A percentile compares a stretch with the other conserved stretches of the same genome.
Conservation (phyloP, 208 protist species). For the Leishmania aethiopica region DNA sequence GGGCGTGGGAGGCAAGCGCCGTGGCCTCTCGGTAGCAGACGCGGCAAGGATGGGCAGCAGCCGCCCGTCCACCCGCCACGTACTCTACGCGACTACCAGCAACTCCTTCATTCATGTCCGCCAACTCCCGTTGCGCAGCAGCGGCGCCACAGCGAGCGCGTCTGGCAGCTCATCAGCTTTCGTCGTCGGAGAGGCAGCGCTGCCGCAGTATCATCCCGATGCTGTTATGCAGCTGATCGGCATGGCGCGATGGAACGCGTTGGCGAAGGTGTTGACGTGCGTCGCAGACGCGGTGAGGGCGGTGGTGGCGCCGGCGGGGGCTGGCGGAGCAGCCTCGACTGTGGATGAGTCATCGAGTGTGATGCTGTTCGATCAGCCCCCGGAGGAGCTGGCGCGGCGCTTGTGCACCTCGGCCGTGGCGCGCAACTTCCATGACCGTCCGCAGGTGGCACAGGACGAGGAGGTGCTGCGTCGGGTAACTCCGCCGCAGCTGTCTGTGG, state of each 20-base stretch:
- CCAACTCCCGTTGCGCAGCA: slow-evolving; percentile 28
- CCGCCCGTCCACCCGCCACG: slow-evolving; percentile 10
- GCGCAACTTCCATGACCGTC: slow-evolving; percentile 20
- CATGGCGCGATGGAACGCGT: slow-evolving; percentile 55
- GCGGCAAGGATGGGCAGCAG: slow-evolving; percentile 10
- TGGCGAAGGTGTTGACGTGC: slow-evolving; percentile 35
- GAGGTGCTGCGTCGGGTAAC: slow-evolving; percentile 22
- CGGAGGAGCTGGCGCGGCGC: slow-evolving; percentile 21
- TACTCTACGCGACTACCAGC: slow-evolving; percentile 22
- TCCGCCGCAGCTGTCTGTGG: slow-evolving; percentile 16
- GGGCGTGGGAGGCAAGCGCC: slow-evolving; percentile 21
- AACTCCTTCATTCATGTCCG: slow-evolving; percentile 27
- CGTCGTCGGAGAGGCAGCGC: background rate
- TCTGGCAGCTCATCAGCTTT: background rate
- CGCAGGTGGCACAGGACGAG: slow-evolving; percentile 19
- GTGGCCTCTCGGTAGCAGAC: slow-evolving; percentile 8
- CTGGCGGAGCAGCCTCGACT: background rate
- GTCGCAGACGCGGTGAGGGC: slow-evolving; percentile 32
- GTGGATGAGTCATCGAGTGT: background rate
- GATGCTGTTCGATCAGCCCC: slow-evolving; percentile 5
- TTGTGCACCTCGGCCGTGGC: slow-evolving; percentile 28
- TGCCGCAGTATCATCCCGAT: slow-evolving; percentile 67
- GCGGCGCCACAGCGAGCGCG: background rate
- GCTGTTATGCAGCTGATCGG: slow-evolving; percentile 73
- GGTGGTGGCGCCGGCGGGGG: background rate